phyloP scores from a whole-genome alignment of 2,329 filamentous ascomycete genomes.

The Apiospora aurea region DNA sequence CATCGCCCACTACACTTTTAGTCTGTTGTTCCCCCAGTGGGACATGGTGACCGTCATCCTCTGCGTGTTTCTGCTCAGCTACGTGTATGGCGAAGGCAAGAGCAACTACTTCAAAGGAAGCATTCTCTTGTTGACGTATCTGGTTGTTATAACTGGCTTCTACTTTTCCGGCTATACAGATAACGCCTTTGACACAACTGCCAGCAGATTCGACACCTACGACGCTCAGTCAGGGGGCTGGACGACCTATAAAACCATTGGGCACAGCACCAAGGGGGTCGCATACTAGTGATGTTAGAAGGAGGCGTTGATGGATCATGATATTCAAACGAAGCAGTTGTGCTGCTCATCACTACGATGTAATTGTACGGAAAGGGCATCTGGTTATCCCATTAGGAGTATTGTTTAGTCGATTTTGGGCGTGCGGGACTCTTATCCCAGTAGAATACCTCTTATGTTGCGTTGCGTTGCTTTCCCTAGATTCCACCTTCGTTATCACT shows the following conservation, averaged over 20 bases:
- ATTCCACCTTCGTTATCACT: conserved; percentile 10
- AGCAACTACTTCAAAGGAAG: conserved; percentile 99
- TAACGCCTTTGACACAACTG: conserved; percentile 49
- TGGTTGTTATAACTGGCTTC: conserved; percentile 91
- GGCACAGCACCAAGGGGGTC: conserved; percentile 50
- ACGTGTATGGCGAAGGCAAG: conserved; percentile 98
- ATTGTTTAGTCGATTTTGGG: neutral
- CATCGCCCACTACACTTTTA: conserved; percentile 71
- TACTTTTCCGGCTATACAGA: conserved; percentile 75
- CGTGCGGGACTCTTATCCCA: neutral
- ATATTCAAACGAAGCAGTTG: neutral
- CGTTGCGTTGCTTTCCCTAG: neutral
- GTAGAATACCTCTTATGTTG: conserved; percentile 22
- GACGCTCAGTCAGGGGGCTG: conserved; percentile 55
- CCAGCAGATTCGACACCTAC: conserved; percentile 64
- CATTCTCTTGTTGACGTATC: conserved; percentile 89
- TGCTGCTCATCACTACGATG: neutral
- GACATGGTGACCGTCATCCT: conserved; percentile 98
- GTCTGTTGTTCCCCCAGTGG: conserved; percentile 96
- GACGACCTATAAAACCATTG: conserved; percentile 61
- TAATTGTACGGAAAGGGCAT: neutral
- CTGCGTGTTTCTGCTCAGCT: conserved; percentile 94
- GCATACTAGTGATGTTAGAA: conserved; percentile 37
- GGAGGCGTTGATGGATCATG: neutral
- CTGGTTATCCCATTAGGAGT: neutral